A percentile compares a stretch with the other conserved stretches of the same genome.
These are phyloP conservation scores for Mucor plumbeus DNA, from an alignment of 371 early-diverging fungal species.

Conservation along the genomic window DNA sequence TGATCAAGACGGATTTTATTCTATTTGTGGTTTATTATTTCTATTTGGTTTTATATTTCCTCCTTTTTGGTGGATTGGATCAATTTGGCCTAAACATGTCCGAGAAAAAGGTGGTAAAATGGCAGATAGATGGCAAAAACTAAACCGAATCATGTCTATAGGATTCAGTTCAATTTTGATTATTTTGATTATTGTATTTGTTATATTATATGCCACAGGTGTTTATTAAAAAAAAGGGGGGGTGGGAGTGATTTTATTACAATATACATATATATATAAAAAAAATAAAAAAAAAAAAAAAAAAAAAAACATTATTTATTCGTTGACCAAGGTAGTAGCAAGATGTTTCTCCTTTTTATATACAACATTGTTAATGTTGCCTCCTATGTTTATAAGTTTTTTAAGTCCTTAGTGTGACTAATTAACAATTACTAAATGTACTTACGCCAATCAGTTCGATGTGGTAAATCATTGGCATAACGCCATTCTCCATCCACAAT, in stretches of 20 bases:
- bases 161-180: constrained; percentile 48
- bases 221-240: neutral
- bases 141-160: constrained; percentile 50
- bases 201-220: constrained; percentile 25
- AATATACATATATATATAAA: too few relatives aligned
- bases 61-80: constrained; percentile 54
- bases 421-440: neutral
- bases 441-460: constrained; percentile 32
- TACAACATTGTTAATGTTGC: constrained; percentile 31
- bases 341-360: constrained; percentile 12
- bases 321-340: neutral
- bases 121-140: constrained; percentile 50
- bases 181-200: constrained; percentile 40
- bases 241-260: too few relatives aligned
- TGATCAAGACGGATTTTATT: constrained; percentile 44
- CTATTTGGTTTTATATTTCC: constrained; percentile 53
- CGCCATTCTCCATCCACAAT: constrained; percentile 57
- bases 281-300: neutral
- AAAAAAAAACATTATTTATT: neutral
- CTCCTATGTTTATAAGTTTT: constrained; percentile 14
- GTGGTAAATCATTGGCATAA: constrained; percentile 43
- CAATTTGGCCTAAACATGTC: constrained; percentile 38
- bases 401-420: neutral
- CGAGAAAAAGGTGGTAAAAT: constrained; percentile 45
- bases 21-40: constrained; percentile 40